These are phyloP conservation scores for Myxozyma nipponensis DNA, from an alignment of 805 yeast species.

Conservation along the genomic window DNA sequence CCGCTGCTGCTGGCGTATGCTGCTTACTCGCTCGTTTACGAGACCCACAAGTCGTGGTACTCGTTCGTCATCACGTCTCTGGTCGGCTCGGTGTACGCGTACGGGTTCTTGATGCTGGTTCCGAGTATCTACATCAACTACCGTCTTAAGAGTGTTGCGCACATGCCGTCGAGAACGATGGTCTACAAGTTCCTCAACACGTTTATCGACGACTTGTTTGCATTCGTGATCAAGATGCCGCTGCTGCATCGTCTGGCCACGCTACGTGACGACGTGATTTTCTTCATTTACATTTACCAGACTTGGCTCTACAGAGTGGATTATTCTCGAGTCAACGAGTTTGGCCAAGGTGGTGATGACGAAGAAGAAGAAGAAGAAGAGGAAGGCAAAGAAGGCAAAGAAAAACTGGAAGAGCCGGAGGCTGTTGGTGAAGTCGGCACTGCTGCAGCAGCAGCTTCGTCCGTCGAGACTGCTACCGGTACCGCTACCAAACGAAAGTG, in stretches of 20 bases:
- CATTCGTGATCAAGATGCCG: conserved; percentile 45
- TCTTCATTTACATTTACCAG: conserved; percentile 42
- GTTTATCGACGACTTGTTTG: conserved; percentile 43
- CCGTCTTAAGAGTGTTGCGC: conserved; percentile 43
- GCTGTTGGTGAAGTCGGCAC: conserved; percentile 3
- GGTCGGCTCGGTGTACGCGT: conserved; percentile 44
- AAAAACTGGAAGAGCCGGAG: conserved; percentile 3
- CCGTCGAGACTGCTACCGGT: conserved; percentile 4
- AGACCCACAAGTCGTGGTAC: conserved; percentile 44
- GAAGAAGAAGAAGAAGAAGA: conserved; percentile 14
- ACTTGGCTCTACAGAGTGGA: conserved; percentile 44
- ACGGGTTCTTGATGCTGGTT: conserved; percentile 42
- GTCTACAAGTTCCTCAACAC: conserved; percentile 43
- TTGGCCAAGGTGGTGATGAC: conserved; percentile 36
- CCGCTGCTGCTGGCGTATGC: conserved; percentile 42
- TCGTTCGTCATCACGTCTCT: conserved; percentile 41
- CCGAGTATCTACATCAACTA: conserved; percentile 44
- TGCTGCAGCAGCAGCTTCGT: conserved; percentile 5
- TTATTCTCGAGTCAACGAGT: conserved; percentile 40
- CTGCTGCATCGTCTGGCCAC: conserved; percentile 43
- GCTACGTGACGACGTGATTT: conserved; percentile 43
- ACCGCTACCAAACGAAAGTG: conserved; percentile 1
- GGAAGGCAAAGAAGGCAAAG: neutral
- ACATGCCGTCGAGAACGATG: conserved; percentile 43
- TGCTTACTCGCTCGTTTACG: conserved; percentile 39